A percentile compares a stretch with the other conserved stretches of the same genome.
Evolutionary conservation across 2,329 filamentous ascomycete genomes (phyloP).

Genomic region (Clonostachys byssicola): DNA sequence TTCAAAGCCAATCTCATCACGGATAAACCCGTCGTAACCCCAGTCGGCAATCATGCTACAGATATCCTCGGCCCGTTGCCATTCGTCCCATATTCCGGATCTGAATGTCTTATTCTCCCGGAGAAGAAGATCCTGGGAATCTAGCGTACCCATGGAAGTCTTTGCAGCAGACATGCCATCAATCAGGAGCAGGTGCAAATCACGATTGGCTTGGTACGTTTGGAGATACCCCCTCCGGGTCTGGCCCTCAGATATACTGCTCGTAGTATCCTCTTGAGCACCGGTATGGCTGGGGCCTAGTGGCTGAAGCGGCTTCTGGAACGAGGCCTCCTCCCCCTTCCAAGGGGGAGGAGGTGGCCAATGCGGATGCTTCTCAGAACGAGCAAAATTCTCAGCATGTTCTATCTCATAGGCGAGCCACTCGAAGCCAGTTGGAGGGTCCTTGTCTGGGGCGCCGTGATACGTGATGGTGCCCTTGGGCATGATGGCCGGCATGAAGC

Average conservation of each 20-base stretch:
- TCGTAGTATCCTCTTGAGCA: conserved; percentile 1
- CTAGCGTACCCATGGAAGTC: conserved; percentile 59
- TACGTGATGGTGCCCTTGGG: conserved; percentile 63
- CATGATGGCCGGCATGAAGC: conserved; percentile 62
- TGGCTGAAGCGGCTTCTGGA: no score
- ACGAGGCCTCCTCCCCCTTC: no score
- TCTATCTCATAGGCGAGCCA: conserved; percentile 78
- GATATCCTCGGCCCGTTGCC: conserved; percentile 44
- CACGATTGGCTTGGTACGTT: conserved; percentile 55
- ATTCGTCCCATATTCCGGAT: conserved; percentile 29
- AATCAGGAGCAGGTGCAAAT: conserved; percentile 60
- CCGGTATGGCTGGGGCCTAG: conserved; percentile 1
- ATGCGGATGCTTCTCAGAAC: conserved; percentile 13
- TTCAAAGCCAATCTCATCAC: conserved; percentile 69
- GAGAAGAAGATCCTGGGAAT: conserved; percentile 62
- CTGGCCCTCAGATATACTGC: not conserved
- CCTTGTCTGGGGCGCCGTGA: conserved; percentile 49
- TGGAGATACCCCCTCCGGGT: conserved; percentile 57
- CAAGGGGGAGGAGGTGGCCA: conserved; percentile 4
- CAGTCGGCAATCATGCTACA: conserved; percentile 47
- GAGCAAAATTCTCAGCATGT: conserved; percentile 64
- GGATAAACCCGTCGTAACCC: conserved; percentile 62
- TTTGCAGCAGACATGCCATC: conserved; percentile 70
- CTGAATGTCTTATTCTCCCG: conserved; percentile 25
- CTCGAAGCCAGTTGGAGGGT: conserved; percentile 50